A percentile compares a stretch with the other conserved stretches of the same genome.
These are phyloP conservation scores for Talaromyces sp. DNA, from an alignment of 2,329 filamentous ascomycete species.

Conservation along the genomic window DNA sequence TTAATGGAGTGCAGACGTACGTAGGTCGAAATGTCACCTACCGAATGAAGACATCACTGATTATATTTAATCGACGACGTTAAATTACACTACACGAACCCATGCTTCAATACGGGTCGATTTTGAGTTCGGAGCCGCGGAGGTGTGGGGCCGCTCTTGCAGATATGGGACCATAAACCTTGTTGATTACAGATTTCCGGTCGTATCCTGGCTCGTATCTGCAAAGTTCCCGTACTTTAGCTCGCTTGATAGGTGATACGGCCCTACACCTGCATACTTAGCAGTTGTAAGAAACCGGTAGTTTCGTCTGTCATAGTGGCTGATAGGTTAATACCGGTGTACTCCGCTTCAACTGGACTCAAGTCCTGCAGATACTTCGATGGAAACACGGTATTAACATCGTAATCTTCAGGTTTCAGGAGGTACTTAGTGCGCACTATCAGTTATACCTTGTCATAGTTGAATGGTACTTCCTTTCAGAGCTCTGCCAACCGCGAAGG, in stretches of 20 bases:
- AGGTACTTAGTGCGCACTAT: neutral
- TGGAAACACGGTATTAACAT: neutral
- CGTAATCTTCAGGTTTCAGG: neutral
- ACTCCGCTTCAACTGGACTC: neutral
- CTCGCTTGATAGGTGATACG: neutral
- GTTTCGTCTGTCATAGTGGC: neutral
- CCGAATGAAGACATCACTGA: neutral
- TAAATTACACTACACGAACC: slow-evolving; percentile 1
- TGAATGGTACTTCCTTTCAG: neutral
- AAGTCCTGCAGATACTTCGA: neutral
- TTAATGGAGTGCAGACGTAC: neutral
- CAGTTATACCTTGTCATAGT: neutral
- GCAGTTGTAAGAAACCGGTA: neutral
- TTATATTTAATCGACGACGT: neutral
- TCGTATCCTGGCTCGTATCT: neutral
- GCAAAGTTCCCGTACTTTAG: neutral
- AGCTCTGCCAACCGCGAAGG: neutral
- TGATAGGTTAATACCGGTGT: neutral
- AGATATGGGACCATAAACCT: neutral
- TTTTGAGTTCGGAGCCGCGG: slow-evolving; percentile 7
- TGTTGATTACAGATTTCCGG: neutral
- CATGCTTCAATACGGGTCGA: neutral
- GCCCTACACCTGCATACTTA: neutral
- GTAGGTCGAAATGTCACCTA: neutral
- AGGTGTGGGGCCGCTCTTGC: slow-evolving; percentile 1